Evolutionary conservation across 2,329 filamentous ascomycete species (phyloP).

Genomic region (Fusarium verrucosum): DNA sequence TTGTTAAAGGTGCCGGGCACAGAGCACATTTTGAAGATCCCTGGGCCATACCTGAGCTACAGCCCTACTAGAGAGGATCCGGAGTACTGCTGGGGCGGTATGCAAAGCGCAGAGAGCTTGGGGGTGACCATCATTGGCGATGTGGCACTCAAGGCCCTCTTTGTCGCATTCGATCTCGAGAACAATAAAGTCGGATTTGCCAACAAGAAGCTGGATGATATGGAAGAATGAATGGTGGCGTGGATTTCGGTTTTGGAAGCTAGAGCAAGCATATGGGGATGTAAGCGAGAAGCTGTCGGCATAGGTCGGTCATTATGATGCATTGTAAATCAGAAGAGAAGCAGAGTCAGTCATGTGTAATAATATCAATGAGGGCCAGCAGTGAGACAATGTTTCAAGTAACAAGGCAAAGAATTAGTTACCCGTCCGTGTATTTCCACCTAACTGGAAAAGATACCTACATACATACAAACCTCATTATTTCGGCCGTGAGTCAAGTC

Average conservation of each 20-base stretch:
- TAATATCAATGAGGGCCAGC: not conserved
- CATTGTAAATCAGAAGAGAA: conserved; percentile 14
- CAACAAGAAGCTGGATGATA: conserved; percentile 52
- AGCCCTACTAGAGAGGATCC: conserved; percentile 58
- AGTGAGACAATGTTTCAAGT: not conserved
- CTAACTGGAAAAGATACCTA: conserved; percentile 35
- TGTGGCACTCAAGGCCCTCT: conserved; percentile 80
- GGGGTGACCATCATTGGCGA: conserved; percentile 77
- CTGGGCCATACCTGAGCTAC: conserved; percentile 66
- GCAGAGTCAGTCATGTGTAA: conserved; percentile 15
- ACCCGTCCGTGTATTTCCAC: conserved; percentile 33
- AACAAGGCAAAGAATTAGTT: conserved; percentile 11
- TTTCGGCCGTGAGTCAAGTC: conserved; percentile 18
- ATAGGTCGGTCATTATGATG: conserved; percentile 5
- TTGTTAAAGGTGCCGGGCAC: conserved; percentile 62
- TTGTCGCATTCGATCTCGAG: conserved; percentile 73
- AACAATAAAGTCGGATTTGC: conserved; percentile 54
- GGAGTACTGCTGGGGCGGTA: conserved; percentile 76
- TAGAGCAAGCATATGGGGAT: conserved; percentile 6
- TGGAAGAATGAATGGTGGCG: conserved; percentile 12
- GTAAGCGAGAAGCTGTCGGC: conserved; percentile 1
- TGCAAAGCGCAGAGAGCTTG: conserved; percentile 66
- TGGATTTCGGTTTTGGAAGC: not conserved
- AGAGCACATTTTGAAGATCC: conserved; percentile 61
- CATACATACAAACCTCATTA: conserved; percentile 34